phyloP scores from a whole-genome alignment of 2,329 filamentous ascomycete species.

The Fusarium kyushuense region DNA sequence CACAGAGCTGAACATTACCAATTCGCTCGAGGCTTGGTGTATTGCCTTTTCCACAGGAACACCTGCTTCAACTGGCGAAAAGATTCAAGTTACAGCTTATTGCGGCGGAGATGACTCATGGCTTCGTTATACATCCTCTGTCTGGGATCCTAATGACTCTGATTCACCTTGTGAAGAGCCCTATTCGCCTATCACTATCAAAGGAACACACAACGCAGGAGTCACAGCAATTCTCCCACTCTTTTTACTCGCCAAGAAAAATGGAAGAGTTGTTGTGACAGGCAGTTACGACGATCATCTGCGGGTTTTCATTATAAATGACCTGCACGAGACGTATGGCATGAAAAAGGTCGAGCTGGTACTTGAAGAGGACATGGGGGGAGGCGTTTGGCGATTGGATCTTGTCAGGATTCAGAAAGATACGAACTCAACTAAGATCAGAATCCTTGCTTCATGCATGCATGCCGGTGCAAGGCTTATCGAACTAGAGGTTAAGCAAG shows the following conservation, averaged over 20 bases:
- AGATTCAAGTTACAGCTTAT: slow-evolving; percentile 61
- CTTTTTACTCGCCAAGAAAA: slow-evolving; percentile 54
- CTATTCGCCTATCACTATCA: slow-evolving; percentile 52
- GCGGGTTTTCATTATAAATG: slow-evolving; percentile 70
- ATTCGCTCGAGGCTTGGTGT: slow-evolving; percentile 79
- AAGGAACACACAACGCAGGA: slow-evolving; percentile 77
- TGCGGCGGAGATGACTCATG: slow-evolving; percentile 82
- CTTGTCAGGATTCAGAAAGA: slow-evolving; percentile 58
- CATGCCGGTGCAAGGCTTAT: slow-evolving; percentile 83
- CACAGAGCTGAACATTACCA: slow-evolving; percentile 58
- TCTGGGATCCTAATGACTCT: slow-evolving; percentile 29
- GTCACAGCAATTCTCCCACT: slow-evolving; percentile 89
- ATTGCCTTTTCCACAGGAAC: slow-evolving; percentile 66
- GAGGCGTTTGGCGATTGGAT: slow-evolving; percentile 89
- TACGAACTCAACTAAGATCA: slow-evolving; percentile 49
- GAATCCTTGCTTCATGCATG: slow-evolving; percentile 92
- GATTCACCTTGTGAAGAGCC: slow-evolving; percentile 35
- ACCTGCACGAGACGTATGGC: slow-evolving; percentile 56
- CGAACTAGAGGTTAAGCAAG: slow-evolving; percentile 55
- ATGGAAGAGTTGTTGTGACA: slow-evolving; percentile 75
- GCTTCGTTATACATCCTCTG: slow-evolving; percentile 62
- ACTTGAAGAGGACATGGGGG: slow-evolving; percentile 75
- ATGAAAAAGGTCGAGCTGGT: slow-evolving; percentile 64
- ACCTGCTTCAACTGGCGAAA: slow-evolving; percentile 20
- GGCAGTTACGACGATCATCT: slow-evolving; percentile 93